Conservation (phyloP, 352 stramenopile genomes). For the Globisporangium orthogonon region DNA sequence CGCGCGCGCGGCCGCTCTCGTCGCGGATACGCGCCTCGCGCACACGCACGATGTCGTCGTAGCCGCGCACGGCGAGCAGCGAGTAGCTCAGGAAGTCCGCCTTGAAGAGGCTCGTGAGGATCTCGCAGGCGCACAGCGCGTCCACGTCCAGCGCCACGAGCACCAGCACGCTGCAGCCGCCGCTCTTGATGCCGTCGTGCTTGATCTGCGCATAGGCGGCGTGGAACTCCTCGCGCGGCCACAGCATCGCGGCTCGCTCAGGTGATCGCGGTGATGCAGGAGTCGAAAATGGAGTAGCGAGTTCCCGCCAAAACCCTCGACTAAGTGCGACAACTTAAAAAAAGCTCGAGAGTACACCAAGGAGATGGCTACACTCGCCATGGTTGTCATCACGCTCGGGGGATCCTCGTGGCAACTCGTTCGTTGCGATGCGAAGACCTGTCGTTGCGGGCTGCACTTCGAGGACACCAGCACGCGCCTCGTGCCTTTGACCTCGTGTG, state of each 20-base stretch:
- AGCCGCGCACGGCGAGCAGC: constrained; percentile 68
- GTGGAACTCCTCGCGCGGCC: constrained; percentile 84
- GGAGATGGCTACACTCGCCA: too few relatives aligned
- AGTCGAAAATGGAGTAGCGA: not conserved
- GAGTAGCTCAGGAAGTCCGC: constrained; percentile 72
- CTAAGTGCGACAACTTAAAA: not conserved
- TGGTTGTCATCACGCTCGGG: too few relatives aligned
- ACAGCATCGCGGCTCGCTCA: constrained; percentile 38
- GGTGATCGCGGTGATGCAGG: not conserved
- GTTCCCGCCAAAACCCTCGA: not conserved
- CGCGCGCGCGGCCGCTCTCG: constrained; percentile 22
- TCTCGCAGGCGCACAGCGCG: constrained; percentile 91
- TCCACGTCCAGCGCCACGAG: constrained; percentile 93
- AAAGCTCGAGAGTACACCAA: too few relatives aligned
- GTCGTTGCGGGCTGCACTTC: too few relatives aligned
- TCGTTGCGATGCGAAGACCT: too few relatives aligned
- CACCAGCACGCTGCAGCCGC: constrained; percentile 85
- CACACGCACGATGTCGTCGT: constrained; percentile 80
- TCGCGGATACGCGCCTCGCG: constrained; percentile 62
- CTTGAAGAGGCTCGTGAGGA: constrained; percentile 85
- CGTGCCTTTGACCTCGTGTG: too few relatives aligned
- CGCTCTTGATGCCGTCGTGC: constrained; percentile 59
- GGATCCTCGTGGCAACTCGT: too few relatives aligned
- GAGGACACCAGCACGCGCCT: too few relatives aligned
- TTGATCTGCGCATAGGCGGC: constrained; percentile 81